Base-by-base conservation (phyloP, 2,329 filamentous ascomycete species). In the Fusarium incarnatum region DNA sequence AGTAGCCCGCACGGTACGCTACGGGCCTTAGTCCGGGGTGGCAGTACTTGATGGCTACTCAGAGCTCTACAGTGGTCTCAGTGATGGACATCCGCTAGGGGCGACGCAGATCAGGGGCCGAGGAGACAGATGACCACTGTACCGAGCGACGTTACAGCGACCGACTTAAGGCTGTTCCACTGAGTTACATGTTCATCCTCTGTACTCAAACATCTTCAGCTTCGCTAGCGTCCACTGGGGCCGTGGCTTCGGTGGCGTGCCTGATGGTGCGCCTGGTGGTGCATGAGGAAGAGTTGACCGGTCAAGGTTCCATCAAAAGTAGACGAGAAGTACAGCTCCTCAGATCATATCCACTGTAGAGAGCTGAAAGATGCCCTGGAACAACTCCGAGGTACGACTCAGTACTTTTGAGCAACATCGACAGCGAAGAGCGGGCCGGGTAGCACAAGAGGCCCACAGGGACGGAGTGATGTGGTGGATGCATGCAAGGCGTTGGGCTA, bases 401-500 rank as follows among this genome's bases (percentile, higher is more conserved):
- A 46, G 42, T 75, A 75, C 73, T 40, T 56, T 2, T 4, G 10
- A 22, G 18, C 12, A 27, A 49, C 68, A 47, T 57, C 47, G 32
- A 27, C 32, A 40, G 48, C 42, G 58, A 70, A 62, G 42, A 54
- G 45, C 28, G 47, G 60, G 45, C 42, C 54, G 63, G 54, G 71
- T 74, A 72, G 42, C 60, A 55, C 68, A 50, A 54, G 54, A 57
- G 61, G 49, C 69, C 72, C 73, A 73, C 71, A 70, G 50, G 45
- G 30, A 67, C 62, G 58, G 50, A 74, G 66, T 68, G 57, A 70
- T 50, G 61, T 74, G 73, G 73, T 75, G 73, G 67, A 66, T 72
- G 65, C 62, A 69, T 72, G 68, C 70, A 68, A 73, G 72, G 73
- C 72, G 68, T 74, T 75, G 71, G 71, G 70, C 73, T 74, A 74